These are phyloP conservation scores for Penicillium palitans DNA, from an alignment of 2,329 filamentous ascomycete genomes.

Conservation along the genomic window DNA sequence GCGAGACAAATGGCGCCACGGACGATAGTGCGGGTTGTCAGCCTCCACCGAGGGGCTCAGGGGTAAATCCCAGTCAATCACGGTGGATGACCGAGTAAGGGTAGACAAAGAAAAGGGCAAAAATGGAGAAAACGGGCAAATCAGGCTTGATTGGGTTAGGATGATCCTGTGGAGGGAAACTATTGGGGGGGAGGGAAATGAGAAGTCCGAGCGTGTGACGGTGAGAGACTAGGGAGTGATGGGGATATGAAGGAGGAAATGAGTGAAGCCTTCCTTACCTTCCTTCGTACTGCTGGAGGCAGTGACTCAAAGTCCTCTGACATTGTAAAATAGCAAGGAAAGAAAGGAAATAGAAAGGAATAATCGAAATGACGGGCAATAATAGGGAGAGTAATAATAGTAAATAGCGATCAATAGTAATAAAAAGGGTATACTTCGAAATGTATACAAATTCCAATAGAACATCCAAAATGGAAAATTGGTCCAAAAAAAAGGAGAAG, in stretches of 20 bases:
- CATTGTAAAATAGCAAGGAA: not conserved
- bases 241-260: not conserved
- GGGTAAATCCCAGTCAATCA: slow-evolving; percentile 9
- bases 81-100: not conserved
- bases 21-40: slow-evolving; percentile 14
- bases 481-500: no score
- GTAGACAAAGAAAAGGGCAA: not conserved
- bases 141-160: not conserved
- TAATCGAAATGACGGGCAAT: not conserved
- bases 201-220: slow-evolving; percentile 4
- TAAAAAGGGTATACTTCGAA: no score
- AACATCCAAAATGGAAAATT: not conserved
- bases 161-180: slow-evolving; percentile 9
- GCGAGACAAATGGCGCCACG: slow-evolving; percentile 10
- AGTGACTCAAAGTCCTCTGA: slow-evolving; percentile 52
- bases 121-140: not conserved
- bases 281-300: slow-evolving; percentile 57
- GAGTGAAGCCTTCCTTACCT: slow-evolving; percentile 54
- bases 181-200: slow-evolving; percentile 10
- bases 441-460: not conserved
- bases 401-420: no score
- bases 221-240: not conserved
- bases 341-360: not conserved
- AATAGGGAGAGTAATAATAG: no score
- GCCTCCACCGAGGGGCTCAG: slow-evolving; percentile 16